Evolutionary conservation across 495 filamentous ascomycete genomes (phyloP), one percentile per base, ranked within the genome.

Genomic region (Ramalina intermedia): DNA sequence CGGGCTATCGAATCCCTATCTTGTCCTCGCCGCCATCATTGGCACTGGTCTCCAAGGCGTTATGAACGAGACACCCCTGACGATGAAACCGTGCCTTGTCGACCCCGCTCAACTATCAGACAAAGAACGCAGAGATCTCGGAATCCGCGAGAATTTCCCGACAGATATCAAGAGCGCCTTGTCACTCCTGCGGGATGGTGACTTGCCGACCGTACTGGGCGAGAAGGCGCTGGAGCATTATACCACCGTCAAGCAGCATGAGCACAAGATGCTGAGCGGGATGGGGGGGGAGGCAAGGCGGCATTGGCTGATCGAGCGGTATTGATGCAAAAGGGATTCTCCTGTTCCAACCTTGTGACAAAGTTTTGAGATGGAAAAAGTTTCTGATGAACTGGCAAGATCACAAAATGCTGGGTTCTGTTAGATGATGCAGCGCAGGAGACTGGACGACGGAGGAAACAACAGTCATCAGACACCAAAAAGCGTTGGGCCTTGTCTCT

Each of bases 1-100:
- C 61, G 85, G 84, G 0, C 53, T 84, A 16, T 77, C 84, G 4
- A 90, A 88, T 55, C 72, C 80, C 43, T 88, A 87, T 56, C 61
- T 88, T 0, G 80, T 73, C 2, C 52, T 83, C 2, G 76, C 79
- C 12, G 82, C 82, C 0, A 60, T 94, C 7, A 56, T 94, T 2
- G 71, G 71, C 0, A 78, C 76, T 0, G 87, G 88, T 0, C 65
- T 74, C 8, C 45, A 74, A n/a, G 87, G 85, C 0, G 47, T 87
- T 5, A 56, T 61, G 3, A 63, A 62, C 7, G 57, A 64, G 9
- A 61, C 65, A 43, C 53, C 65, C 26, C 56, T 87, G 37, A 66
- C 58, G 0, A 53, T 62, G 69, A 62, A 71, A 26, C 78, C 88
- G 52, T 85, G 80, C 60, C 58, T 56, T 43, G 66, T 71, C 56